Base-by-base conservation (phyloP, 2,329 filamentous ascomycete species). In the Triangularia setosa region DNA sequence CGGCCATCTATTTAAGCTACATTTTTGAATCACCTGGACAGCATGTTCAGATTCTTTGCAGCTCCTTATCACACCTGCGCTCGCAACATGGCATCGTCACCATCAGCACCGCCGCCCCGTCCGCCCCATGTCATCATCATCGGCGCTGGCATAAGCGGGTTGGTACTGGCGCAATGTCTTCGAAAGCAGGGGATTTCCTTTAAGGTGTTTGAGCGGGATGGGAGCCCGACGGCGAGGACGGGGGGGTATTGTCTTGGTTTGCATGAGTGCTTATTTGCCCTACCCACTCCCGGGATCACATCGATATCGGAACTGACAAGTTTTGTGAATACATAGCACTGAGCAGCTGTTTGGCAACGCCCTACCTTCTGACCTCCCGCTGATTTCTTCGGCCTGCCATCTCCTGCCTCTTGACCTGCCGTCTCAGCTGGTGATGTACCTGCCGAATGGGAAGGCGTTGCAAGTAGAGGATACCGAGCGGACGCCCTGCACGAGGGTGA, bases 141-240 rank as follows among this genome's bases (percentile, higher is more conserved):
- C 48, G 78, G 78, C 4, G 79, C 75, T 18, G 79, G 78, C 44
- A 74, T 81, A 52, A 76, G 75, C 56, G 79, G 79, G 14, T 72
- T 81, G 9, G 74, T 75, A 7, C 70, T 80, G 14, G 79, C 77
- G 9, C 79, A 81, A 64, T 69, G 73, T 52, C 72, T 80, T 9
- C 73, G 73, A 58, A 75, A 72, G 30, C 67, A 71, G 16, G 69
- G 67, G 16, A 66, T 80, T 2, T 69, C 73, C 0, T 79, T 76
- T 58, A 69, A 71, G 44, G 71, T 80, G 58, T 79, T 77, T 61
- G 78, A 80, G 58, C 75, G 75, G 12, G 78, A 79, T 68, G 68
- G 70, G 11, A 62, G 65, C 44, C 58, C 65, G 0, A 28, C 65
- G 2, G 65, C 69, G 3, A 69, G 74, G 9, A 65, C 65, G 2